Evolutionary conservation across 2,329 filamentous ascomycete species (phyloP).

Genomic region (Penicillium sp.): DNA sequence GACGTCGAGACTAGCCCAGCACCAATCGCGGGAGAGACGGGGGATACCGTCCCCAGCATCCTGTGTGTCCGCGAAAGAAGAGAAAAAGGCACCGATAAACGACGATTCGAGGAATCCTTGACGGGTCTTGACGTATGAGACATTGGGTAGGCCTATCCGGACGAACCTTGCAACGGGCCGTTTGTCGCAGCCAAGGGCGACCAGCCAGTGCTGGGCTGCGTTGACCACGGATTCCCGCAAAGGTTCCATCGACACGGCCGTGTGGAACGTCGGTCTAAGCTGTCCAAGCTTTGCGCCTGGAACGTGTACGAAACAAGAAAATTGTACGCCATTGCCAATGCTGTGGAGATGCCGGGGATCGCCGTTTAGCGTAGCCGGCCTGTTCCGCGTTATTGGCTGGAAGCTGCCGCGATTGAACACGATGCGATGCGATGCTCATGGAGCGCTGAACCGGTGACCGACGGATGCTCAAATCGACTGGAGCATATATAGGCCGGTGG

Average conservation of each 20-base stretch:
- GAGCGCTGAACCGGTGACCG: too few species aligned
- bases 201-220: conserved; percentile 4
- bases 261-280: conserved; percentile 5
- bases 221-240: conserved; percentile 13
- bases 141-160: conserved; percentile 11
- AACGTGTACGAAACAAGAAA: conserved; percentile 2
- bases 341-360: conserved; percentile 7
- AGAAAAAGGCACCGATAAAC: conserved; percentile 4
- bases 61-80: neutral
- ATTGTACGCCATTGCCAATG: conserved; percentile 7
- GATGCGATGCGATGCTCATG: neutral
- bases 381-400: conserved; percentile 8
- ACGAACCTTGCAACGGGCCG: conserved; percentile 9
- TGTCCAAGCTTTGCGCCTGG: neutral
- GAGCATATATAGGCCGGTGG: too few species aligned
- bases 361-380: conserved; percentile 6
- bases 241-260: conserved; percentile 13
- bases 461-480: too few species aligned
- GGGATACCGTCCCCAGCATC: neutral
- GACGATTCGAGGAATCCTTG: conserved; percentile 13
- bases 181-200: conserved; percentile 5
- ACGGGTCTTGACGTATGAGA: conserved; percentile 26
- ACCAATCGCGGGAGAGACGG: conserved; percentile 11
- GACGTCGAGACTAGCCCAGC: conserved; percentile 32
- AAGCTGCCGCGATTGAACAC: neutral